These are phyloP conservation scores for Trebouxia sp. DNA, from an alignment of 139 green algal genomes.

Conservation along the genomic window DNA sequence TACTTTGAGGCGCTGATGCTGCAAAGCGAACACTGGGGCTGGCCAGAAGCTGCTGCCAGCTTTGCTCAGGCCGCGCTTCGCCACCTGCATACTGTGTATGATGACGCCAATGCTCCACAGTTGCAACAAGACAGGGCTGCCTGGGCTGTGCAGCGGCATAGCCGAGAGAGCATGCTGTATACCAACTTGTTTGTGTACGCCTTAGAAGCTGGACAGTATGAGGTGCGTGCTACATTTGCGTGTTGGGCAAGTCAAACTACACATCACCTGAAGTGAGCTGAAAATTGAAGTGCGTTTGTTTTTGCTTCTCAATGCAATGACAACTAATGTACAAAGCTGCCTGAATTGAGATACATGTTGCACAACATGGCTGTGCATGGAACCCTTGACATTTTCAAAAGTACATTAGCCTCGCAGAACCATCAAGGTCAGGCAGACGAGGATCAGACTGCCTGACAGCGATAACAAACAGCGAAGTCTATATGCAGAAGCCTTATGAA, in stretches of 20 bases:
- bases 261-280: too few relatives aligned
- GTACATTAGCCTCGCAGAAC: too few relatives aligned
- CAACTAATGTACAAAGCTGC: too few relatives aligned
- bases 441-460: too few relatives aligned
- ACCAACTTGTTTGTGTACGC: constrained; percentile 25
- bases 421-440: too few relatives aligned
- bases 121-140: not conserved
- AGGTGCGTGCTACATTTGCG: not conserved
- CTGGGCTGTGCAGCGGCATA: not conserved
- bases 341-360: too few relatives aligned
- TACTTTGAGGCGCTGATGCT: constrained; percentile 16
- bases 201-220: not conserved
- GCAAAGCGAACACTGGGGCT: constrained; percentile 8
- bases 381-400: too few relatives aligned
- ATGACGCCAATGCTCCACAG: not conserved
- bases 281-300: too few relatives aligned
- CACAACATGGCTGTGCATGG: too few relatives aligned
- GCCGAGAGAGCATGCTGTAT: not conserved
- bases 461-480: too few relatives aligned
- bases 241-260: not conserved
- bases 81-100: not conserved
- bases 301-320: too few relatives aligned
- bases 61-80: constrained; percentile 19
- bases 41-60: not conserved
- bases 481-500: too few relatives aligned